Evolutionary conservation across 352 stramenopile genomes (phyloP).

Genomic region (Phytophthora multivora): DNA sequence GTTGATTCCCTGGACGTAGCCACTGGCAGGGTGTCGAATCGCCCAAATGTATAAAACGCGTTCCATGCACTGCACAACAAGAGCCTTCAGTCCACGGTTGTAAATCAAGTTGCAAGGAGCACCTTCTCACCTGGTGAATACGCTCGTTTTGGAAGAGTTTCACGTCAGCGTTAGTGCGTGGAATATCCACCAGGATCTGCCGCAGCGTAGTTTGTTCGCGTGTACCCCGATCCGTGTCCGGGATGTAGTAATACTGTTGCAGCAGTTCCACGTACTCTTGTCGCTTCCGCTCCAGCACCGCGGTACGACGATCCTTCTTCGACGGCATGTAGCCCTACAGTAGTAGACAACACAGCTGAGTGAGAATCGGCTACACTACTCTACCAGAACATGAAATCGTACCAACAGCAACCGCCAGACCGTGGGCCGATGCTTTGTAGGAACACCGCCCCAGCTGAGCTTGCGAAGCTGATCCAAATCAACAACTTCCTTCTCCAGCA

Average conservation of each 20-base stretch:
- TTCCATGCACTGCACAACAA: slow-evolving; percentile 82
- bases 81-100: not conserved
- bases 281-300: slow-evolving; percentile 94
- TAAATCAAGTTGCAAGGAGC: not conserved
- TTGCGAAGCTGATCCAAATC: slow-evolving; percentile 91
- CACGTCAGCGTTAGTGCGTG: slow-evolving; percentile 96
- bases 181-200: slow-evolving; percentile 99
- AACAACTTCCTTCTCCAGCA: slow-evolving; percentile 80
- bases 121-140: slow-evolving; percentile 74
- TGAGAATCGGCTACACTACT: not conserved
- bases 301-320: slow-evolving; percentile 90
- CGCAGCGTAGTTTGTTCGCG: slow-evolving; percentile 96
- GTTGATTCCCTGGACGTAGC: slow-evolving; percentile 99
- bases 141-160: slow-evolving; percentile 97
- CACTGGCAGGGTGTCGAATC: slow-evolving; percentile 97
- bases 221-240: slow-evolving; percentile 92
- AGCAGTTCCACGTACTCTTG: slow-evolving; percentile 96
- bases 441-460: slow-evolving; percentile 93
- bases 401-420: slow-evolving; percentile 97
- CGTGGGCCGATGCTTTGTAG: slow-evolving; percentile 80
- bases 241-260: slow-evolving; percentile 97
- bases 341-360: not conserved
- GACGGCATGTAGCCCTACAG: slow-evolving; percentile 94
- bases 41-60: slow-evolving; percentile 99
- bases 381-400: not conserved